Conservation (phyloP, 176 grass and related monocot species). For the Musa schizocarpa region DNA sequence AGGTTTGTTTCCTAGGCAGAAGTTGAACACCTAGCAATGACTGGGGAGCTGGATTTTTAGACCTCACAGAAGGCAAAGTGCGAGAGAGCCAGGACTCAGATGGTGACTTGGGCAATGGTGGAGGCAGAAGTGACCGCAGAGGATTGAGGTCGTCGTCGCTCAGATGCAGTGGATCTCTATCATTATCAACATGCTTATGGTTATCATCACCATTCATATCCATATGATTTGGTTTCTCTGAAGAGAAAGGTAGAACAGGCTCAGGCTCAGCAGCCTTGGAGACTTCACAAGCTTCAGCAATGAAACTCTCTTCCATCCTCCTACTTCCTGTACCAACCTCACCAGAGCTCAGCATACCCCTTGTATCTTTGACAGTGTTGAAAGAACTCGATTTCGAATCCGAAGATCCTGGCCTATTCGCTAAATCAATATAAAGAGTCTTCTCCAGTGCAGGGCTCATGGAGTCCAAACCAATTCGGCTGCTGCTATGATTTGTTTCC, state of each 20-base stretch:
- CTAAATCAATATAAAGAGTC: slow-evolving; percentile 34
- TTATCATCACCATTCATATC: slow-evolving; percentile 26
- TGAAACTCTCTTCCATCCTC: slow-evolving; percentile 6
- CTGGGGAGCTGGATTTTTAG: slow-evolving; percentile 37
- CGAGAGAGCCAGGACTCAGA: slow-evolving; percentile 97
- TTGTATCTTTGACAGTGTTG: slow-evolving; percentile 14
- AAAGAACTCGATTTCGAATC: slow-evolving; percentile 28
- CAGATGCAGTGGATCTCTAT: slow-evolving; percentile 6
- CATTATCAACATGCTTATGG: background rate
- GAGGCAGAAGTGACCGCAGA: slow-evolving; percentile 40
- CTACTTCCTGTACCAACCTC: slow-evolving; percentile 12
- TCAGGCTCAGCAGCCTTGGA: slow-evolving; percentile 9
- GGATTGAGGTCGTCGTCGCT: slow-evolving; percentile 25
- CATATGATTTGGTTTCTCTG: slow-evolving; percentile 1
- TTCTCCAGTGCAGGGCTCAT: slow-evolving; percentile 43
- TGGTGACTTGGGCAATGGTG: slow-evolving; percentile 80
- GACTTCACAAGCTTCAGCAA: slow-evolving; percentile 6
- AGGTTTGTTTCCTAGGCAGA: slow-evolving; percentile 61
- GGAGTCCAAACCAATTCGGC: slow-evolving; percentile 44
- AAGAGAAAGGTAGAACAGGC: background rate
- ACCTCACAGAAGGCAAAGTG: slow-evolving; percentile 53
- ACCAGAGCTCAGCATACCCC: slow-evolving; percentile 5
- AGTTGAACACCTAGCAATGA: slow-evolving; percentile 90
- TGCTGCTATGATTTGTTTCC: slow-evolving; percentile 30
- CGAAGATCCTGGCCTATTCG: slow-evolving; percentile 27